Evolutionary conservation across 305 asterid genomes (phyloP).

Genomic region (Fraxinus angustifolia): DNA sequence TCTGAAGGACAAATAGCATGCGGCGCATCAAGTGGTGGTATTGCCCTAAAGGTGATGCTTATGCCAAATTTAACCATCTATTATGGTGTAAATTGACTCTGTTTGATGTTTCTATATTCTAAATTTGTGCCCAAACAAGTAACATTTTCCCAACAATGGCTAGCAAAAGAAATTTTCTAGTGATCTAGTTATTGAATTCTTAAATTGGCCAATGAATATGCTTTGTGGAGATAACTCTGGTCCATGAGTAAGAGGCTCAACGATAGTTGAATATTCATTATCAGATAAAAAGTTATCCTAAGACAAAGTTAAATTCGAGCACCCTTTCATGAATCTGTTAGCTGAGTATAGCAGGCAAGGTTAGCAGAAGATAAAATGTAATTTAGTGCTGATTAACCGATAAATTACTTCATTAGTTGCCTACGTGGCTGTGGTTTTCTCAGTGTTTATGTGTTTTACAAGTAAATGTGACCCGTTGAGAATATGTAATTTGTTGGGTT

Average conservation of each 20-base stretch:
- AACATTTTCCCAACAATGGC: not conserved
- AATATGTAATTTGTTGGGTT: not conserved
- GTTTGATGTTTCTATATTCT: not conserved
- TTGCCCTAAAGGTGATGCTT: slow-evolving; percentile 77
- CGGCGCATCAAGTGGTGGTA: slow-evolving; percentile 96
- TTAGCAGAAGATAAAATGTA: not conserved
- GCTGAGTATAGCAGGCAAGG: not conserved
- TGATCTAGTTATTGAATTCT: not conserved
- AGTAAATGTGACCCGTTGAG: not conserved
- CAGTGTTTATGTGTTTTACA: not conserved
- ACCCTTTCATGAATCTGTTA: not conserved
- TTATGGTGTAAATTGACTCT: not conserved
- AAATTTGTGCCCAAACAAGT: not conserved
- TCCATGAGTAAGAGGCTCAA: not conserved
- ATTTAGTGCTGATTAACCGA: not conserved
- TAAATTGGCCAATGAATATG: not conserved
- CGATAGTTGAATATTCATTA: not conserved
- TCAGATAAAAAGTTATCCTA: not conserved
- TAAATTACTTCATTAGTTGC: not conserved
- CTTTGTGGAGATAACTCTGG: not conserved
- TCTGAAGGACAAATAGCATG: slow-evolving; percentile 72
- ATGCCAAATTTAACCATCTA: slow-evolving; percentile 7
- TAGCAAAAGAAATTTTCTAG: not conserved
- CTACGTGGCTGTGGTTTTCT: not conserved
- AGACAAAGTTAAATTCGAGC: not conserved